Evolutionary conservation across 345 rosid genomes (phyloP), one percentile per base, ranked within the genome.

Genomic region (Arabis hirsuta): DNA sequence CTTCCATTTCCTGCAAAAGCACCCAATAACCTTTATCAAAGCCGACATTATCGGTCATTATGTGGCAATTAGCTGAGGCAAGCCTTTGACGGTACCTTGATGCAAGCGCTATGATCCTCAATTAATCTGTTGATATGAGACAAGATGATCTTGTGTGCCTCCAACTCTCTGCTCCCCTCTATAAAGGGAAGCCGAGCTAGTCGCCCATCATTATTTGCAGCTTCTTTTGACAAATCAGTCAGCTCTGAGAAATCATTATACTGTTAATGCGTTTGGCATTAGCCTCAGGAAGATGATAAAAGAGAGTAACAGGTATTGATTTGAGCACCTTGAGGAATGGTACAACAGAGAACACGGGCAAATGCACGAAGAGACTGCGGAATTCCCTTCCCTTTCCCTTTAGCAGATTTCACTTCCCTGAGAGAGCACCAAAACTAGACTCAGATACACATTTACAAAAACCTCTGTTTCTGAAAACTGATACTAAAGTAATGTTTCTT

Each of bases 281-380:
- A 65, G 50, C 67, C 55, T 45, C 34, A 7, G 2, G 34, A 48
- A 19, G 36, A 60, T 50, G 52, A 12, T 45, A 19, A 34, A 44
- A 44, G 14, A 67, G 62, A 67, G 47, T 39, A 13, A 62, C 31
- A n/a, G 36, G 24, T 65, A 3, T 38, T 55, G 60, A 51, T 53
- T 61, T 29, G 38, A 58, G 60, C 16, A 93, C 96, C 97, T 80
- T 84, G 77, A 56, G 74, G 55, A 79, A 82, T 73, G 55, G 73
- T 80, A 80, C 89, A 85, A 65, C 83, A 75, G 29, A 86, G 65
- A 73, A 93, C 82, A 77, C 94, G 94, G 72, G 90, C 87, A 82
- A 87, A 86, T 11, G 98, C 92, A 70, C 91, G 96, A 19, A 93
- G 89, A 53, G 96, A 83, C 62, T 84, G 92, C 13, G 96, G 97